These are phyloP conservation scores for Stagonosporopsis cucurbitacearum DNA, from an alignment of 2,329 filamentous ascomycete species.

Conservation along the genomic window DNA sequence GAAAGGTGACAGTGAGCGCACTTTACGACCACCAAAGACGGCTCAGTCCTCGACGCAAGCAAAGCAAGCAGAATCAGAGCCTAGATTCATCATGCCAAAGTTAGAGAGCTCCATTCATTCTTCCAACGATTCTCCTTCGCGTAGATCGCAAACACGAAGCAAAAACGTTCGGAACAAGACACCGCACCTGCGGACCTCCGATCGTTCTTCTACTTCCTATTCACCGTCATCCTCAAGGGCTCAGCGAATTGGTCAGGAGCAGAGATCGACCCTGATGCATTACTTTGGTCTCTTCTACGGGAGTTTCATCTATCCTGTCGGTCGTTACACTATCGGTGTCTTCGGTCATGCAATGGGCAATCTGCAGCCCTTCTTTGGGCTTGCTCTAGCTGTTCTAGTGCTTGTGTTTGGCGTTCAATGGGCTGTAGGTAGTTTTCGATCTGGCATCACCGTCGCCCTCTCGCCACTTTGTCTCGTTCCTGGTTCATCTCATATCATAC, in stretches of 20 bases:
- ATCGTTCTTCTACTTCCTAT: constrained; percentile 8
- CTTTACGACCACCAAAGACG: constrained; percentile 20
- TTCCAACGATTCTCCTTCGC: constrained; percentile 30
- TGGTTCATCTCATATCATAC: constrained; percentile 66
- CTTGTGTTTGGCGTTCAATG: constrained; percentile 65
- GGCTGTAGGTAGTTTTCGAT: constrained; percentile 63
- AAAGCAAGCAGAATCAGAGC: constrained; percentile 42
- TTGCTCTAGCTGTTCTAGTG: constrained; percentile 61
- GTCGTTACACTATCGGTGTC: constrained; percentile 62
- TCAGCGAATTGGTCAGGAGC: constrained; percentile 4
- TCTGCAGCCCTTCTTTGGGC: constrained; percentile 66
- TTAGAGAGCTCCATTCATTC: constrained; percentile 32
- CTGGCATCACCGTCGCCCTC: constrained; percentile 68
- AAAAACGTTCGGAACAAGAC: constrained; percentile 17
- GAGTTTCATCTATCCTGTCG: constrained; percentile 43
- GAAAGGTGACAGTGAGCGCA: constrained; percentile 9
- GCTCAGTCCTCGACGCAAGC: constrained; percentile 18
- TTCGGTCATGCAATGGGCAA: constrained; percentile 66
- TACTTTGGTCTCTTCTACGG: constrained; percentile 40
- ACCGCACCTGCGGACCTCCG: constrained; percentile 10
- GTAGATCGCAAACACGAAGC: constrained; percentile 29
- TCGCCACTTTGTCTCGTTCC: constrained; percentile 75
- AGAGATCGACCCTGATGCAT: constrained; percentile 28
- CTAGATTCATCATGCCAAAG: constrained; percentile 54
- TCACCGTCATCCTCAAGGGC: background rate